These are phyloP conservation scores for Musa balbisiana DNA, from an alignment of 202 grass and related monocot genomes.

Conservation along the genomic window DNA sequence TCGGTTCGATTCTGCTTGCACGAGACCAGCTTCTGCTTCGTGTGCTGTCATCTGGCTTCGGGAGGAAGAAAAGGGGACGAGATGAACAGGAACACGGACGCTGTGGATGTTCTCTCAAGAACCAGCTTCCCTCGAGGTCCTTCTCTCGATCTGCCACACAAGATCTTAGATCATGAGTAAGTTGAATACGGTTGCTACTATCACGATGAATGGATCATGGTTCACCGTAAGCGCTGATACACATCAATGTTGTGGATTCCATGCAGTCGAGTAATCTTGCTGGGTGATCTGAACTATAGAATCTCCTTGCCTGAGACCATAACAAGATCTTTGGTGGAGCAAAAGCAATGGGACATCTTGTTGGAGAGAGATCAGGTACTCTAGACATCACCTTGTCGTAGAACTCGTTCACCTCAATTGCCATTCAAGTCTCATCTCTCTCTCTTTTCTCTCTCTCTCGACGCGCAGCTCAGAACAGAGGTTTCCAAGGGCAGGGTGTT, in stretches of 20 bases:
- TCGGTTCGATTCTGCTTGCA: slow-evolving; percentile 67
- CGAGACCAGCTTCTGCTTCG: slow-evolving; percentile 86
- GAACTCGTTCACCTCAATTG: too few relatives aligned
- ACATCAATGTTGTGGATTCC: not conserved
- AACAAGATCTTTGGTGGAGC: slow-evolving; percentile 53
- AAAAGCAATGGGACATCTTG: slow-evolving; percentile 57
- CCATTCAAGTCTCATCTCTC: too few relatives aligned
- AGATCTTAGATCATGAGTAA: slow-evolving; percentile 82
- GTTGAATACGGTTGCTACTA: not conserved
- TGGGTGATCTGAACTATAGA: slow-evolving; percentile 87
- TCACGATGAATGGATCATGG: not conserved
- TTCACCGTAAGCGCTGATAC: not conserved
- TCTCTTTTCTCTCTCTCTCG: not conserved
- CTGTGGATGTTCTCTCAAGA: slow-evolving; percentile 59
- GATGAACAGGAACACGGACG: slow-evolving; percentile 70
- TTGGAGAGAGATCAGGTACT: slow-evolving; percentile 76
- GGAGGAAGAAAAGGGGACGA: slow-evolving; percentile 67
- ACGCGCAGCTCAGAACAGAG: slow-evolving; percentile 42
- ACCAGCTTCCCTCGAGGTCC: slow-evolving; percentile 50
- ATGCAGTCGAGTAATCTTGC: slow-evolving; percentile 64
- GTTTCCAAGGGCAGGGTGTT: slow-evolving; percentile 37
- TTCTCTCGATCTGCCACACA: slow-evolving; percentile 46
- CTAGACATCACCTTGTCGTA: too few relatives aligned
- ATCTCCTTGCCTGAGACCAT: slow-evolving; percentile 75
- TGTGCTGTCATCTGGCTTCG: slow-evolving; percentile 87